phyloP scores from a whole-genome alignment of 768 basidiomycete species.

The Tylopilus sp. region DNA sequence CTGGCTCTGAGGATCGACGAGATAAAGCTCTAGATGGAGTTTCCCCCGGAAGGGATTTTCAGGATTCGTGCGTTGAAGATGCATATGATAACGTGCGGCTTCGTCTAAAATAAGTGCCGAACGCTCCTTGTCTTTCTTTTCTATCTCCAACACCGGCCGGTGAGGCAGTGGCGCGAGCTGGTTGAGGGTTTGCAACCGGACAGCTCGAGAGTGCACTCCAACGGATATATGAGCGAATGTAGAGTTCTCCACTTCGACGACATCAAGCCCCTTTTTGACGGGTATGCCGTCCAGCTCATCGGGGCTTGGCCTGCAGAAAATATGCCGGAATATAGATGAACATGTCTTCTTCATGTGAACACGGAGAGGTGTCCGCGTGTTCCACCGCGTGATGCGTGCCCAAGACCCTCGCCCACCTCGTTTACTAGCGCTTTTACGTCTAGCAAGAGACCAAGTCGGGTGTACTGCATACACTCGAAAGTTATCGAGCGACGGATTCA shows the following conservation, averaged over 20 bases:
- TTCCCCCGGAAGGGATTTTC: constrained; percentile 42
- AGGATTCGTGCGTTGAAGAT: constrained; percentile 51
- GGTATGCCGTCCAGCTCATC: constrained; percentile 29
- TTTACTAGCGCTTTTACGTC: constrained; percentile 34
- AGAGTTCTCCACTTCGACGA: constrained; percentile 44
- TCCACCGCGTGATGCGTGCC: constrained; percentile 54
- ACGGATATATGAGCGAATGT: constrained; percentile 51
- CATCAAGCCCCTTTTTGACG: constrained; percentile 39
- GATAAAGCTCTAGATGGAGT: constrained; percentile 53
- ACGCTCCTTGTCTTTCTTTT: constrained; percentile 32
- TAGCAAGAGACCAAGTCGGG: constrained; percentile 56
- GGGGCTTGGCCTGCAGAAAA: constrained; percentile 37
- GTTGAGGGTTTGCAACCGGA: constrained; percentile 46
- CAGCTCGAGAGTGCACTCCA: constrained; percentile 35
- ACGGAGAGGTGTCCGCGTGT: constrained; percentile 52
- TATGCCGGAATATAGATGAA: constrained; percentile 45
- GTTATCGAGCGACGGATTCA: constrained; percentile 50
- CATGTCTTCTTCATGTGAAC: constrained; percentile 49
- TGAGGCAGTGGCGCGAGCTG: constrained; percentile 34
- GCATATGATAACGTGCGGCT: constrained; percentile 57
- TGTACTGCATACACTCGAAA: constrained; percentile 52
- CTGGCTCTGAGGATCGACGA: constrained; percentile 44
- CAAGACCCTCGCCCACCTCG: constrained; percentile 43
- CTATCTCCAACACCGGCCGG: constrained; percentile 37
- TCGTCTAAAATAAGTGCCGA: constrained; percentile 46